Evolutionary conservation across 331 rosid species (phyloP), one percentile per base, ranked within the genome.

Genomic region (Arachis monticola): DNA sequence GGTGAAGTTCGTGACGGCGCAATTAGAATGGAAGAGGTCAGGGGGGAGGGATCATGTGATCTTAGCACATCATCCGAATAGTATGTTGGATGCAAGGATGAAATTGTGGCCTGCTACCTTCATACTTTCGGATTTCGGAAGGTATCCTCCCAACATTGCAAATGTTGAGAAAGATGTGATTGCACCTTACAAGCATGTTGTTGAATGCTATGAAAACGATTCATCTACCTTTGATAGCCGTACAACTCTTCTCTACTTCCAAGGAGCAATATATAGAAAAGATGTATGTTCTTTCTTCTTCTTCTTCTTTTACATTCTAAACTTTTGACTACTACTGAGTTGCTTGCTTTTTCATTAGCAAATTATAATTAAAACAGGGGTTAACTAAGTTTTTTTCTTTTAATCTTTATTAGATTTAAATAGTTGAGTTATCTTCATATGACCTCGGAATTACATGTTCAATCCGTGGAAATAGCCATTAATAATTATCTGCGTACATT

Each of bases 21-120:
- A 83, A 81, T 59, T 74, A 84, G 93, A 87, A 61, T 93, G 98
- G 98, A 88, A 84, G 79, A 85, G 63, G 5, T 88, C 90, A 6
- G 90, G 93, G 40, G 97, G 98, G 61, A 75, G 50, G 73, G 95
- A 93, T 60, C 98, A 93, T 81, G 76, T 93, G 83, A 83, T 93
- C 48, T 68, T 93, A 80, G 96, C 95, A 2, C 98, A 93, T 65
- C 97, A 93, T 86, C 97, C 98, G 0, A 93, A 93, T 73, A 93
- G 98, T 72, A 86, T 93, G 89, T 76, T 86, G 77, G 85, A 87
- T 40, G 97, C 95, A 4, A 87, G 98, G 76, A 83, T 50, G 73
- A 82, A 87, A 42, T 60, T 93, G 4, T 90, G 93, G 89, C 85
- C 91, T 47, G 95, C 93, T 6, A 80, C 87, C 5, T 93, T 88